Conservation (phyloP, 2,329 filamentous ascomycete genomes). For the Drechslera avenae region DNA sequence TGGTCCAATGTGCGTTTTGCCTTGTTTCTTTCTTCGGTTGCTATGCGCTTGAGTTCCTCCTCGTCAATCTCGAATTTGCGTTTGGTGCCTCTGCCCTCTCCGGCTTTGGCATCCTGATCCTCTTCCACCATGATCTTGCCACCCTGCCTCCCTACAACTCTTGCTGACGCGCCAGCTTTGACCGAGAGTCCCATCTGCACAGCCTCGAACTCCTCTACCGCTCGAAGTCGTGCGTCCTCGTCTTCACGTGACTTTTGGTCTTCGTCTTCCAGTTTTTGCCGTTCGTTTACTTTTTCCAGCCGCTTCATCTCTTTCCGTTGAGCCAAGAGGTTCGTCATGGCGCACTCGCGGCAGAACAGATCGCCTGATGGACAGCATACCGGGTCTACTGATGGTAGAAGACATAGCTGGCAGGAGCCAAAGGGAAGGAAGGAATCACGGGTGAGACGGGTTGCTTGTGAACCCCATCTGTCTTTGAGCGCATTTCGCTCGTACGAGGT, state of each 20-base stretch:
- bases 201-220: conserved; percentile 81
- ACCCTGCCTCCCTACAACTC: conserved; percentile 49
- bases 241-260: conserved; percentile 66
- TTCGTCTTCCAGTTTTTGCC: conserved; percentile 64
- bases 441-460: conserved; percentile 79
- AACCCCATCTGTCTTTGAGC: conserved; percentile 81
- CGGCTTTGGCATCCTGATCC: conserved; percentile 36
- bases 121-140: conserved; percentile 54
- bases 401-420: conserved; percentile 84
- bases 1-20: conserved; percentile 72
- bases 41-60: conserved; percentile 73
- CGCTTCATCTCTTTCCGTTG: conserved; percentile 92
- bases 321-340: conserved; percentile 84
- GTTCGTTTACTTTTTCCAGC: conserved; percentile 68
- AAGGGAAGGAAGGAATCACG: conserved; percentile 94
- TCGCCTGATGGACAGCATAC: conserved; percentile 81
- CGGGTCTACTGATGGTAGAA: conserved; percentile 78
- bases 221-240: conserved; percentile 71
- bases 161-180: conserved; percentile 44
- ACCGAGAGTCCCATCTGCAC: conserved; percentile 70
- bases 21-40: conserved; percentile 70
- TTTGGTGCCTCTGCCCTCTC: conserved; percentile 59
- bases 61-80: conserved; percentile 83
- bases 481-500: conserved; percentile 87
- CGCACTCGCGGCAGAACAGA: conserved; percentile 94